phyloP scores from a whole-genome alignment of 1,139 yeast genomes.

The Candida sanyaensis region DNA sequence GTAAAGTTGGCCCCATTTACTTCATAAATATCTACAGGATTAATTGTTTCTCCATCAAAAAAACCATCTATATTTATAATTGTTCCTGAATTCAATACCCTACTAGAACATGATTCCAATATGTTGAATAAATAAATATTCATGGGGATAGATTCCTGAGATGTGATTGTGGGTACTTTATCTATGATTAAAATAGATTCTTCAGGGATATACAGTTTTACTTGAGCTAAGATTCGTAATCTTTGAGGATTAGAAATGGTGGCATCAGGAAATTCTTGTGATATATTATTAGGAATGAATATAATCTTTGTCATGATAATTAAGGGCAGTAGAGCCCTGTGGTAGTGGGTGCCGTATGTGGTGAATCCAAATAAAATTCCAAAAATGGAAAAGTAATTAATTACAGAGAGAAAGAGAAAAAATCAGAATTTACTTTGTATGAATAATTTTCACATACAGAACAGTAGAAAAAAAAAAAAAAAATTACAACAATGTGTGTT shows the following conservation, averaged over 20 bases:
- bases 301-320: slow-evolving; percentile 29
- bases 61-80: slow-evolving; percentile 21
- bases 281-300: slow-evolving; percentile 27
- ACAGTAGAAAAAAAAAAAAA: neutral
- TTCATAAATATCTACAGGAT: slow-evolving; percentile 9
- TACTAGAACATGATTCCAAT: slow-evolving; percentile 10
- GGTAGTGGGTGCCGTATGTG: too few relatives aligned
- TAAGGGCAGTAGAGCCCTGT: neutral
- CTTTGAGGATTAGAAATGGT: slow-evolving; percentile 20
- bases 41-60: slow-evolving; percentile 17
- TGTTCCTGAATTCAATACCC: slow-evolving; percentile 15
- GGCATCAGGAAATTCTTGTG: slow-evolving; percentile 24
- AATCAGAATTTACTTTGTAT: neutral
- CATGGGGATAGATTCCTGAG: neutral
- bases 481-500: neutral
- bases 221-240: slow-evolving; percentile 35
- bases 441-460: neutral
- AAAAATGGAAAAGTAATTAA: neutral
- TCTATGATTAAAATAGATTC: slow-evolving; percentile 13
- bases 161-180: slow-evolving; percentile 14
- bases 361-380: neutral
- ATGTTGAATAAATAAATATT: slow-evolving; percentile 12
- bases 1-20: slow-evolving; percentile 11
- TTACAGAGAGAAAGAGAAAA: neutral
- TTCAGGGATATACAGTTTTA: slow-evolving; percentile 18